Percentiles rank a stretch among this genome's conserved stretches.
Conservation (phyloP, 768 basidiomycete species). For the Boletus rufocinnamomeus region DNA sequence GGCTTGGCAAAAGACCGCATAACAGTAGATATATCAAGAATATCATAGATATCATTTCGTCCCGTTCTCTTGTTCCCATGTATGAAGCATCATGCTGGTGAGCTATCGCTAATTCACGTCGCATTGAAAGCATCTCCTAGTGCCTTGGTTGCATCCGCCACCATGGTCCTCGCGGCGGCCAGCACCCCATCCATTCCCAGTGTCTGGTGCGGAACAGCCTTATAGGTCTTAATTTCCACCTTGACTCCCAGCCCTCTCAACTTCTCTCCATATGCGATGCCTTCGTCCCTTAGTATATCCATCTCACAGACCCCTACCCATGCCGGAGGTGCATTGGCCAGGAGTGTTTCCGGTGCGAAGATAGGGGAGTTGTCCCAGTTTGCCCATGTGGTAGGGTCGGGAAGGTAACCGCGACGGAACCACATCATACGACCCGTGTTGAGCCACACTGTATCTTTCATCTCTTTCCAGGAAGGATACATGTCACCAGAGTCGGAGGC, state of each 20-base stretch:
- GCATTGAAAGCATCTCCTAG: conserved; percentile 22
- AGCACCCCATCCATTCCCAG: conserved; percentile 65
- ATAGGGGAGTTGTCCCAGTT: conserved; percentile 73
- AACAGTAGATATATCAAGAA: conserved; percentile 26
- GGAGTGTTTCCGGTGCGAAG: conserved; percentile 59
- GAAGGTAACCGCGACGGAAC: conserved; percentile 70
- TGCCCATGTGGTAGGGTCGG: conserved; percentile 55
- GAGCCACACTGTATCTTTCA: conserved; percentile 60
- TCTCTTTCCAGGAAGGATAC: conserved; percentile 56
- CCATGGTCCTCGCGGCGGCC: conserved; percentile 15
- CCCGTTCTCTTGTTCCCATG: background rate
- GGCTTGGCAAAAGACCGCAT: conserved; percentile 34
- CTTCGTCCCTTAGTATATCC: conserved; percentile 70
- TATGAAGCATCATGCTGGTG: background rate
- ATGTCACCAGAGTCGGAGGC: conserved; percentile 41
- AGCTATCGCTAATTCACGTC: background rate
- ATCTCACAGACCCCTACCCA: conserved; percentile 66
- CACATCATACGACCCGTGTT: conserved; percentile 65
- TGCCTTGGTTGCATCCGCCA: conserved; percentile 24
- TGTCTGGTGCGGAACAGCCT: conserved; percentile 62
- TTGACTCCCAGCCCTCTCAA: conserved; percentile 52
- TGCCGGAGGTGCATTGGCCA: conserved; percentile 53
- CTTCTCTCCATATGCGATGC: conserved; percentile 61
- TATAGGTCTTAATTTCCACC: conserved; percentile 57
- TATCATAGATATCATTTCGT: conserved; percentile 21